Evolutionary conservation across 139 green algal genomes (phyloP), one percentile per base, ranked within the genome.

Genomic region (Gonium pectorale): DNA sequence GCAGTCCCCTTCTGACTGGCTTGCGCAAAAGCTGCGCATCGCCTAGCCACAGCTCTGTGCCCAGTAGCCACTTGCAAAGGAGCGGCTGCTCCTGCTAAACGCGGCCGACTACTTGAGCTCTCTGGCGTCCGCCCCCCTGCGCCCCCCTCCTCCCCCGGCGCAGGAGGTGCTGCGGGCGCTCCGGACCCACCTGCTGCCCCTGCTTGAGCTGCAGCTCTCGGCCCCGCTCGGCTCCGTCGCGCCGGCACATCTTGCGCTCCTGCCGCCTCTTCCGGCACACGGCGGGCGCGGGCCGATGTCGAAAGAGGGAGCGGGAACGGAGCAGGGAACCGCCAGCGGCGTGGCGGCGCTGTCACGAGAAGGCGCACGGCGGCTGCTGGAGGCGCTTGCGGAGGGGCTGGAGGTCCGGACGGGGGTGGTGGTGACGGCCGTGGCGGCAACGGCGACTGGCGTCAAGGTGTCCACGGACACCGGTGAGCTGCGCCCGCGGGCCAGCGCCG

Each of bases 91-190:
- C n/a, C n/a, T n/a, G n/a, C n/a, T n/a, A n/a, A n/a, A n/a, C n/a
- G n/a, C n/a, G n/a, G n/a, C n/a, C n/a, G n/a, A n/a, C n/a, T n/a
- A n/a, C n/a, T n/a, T n/a, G n/a, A n/a, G n/a, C n/a, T n/a, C n/a
- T n/a, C n/a, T n/a, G n/a, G n/a, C n/a, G n/a, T n/a, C n/a, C n/a
- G 46, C 15, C 35, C 35, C 2, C 35, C 19, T 71, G 9, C 31
- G 11, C 31, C n/a, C 31, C 49, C 70, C 33, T 5, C 70, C 49
- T 49, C 27, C 22, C 4, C 37, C 4, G 22, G 0, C 40, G 9
- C 77, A 83, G 77, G 77, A 63, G 43, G 77, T 73, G 19, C 29
- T 83, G 29, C 5, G 31, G n/a, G 77, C 54, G 60, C 77, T 83
- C 26, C 62, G 31, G 38, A n/a, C 38, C 43, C 77, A 83, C 77